phyloP scores from a whole-genome alignment of 495 filamentous ascomycete genomes.

The Polyplosphaeria fusca region DNA sequence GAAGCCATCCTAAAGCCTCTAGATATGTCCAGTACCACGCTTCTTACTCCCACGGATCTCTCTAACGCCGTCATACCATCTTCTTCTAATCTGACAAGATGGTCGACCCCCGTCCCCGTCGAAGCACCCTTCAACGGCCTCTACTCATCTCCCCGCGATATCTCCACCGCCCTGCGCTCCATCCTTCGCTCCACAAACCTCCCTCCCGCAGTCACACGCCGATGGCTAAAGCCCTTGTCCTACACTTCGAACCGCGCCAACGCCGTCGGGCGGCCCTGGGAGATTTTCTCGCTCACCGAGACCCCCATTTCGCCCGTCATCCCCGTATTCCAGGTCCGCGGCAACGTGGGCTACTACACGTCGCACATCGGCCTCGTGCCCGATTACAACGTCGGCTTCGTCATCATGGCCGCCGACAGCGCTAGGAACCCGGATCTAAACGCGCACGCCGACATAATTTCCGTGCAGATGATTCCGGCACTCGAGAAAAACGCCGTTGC shows the following conservation, averaged over 20 bases:
- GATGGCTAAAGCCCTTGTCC: constrained; percentile 50
- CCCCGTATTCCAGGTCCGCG: constrained; percentile 31
- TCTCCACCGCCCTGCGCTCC: constrained; percentile 35
- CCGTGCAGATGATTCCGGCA: constrained; percentile 2
- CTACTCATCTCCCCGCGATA: neutral
- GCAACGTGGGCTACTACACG: constrained; percentile 28
- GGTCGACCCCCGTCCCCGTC: neutral
- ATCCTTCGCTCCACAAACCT: constrained; percentile 50
- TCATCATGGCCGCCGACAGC: constrained; percentile 23
- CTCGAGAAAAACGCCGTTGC: constrained; percentile 7
- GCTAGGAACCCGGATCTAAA: constrained; percentile 14
- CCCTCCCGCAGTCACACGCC: constrained; percentile 40
- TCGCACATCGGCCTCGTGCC: constrained; percentile 20
- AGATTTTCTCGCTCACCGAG: constrained; percentile 38
- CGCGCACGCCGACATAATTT: constrained; percentile 2
- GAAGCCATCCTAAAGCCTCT: neutral
- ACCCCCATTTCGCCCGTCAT: constrained; percentile 31
- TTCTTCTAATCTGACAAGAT: neutral
- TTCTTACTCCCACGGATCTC: neutral
- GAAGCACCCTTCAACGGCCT: constrained; percentile 8
- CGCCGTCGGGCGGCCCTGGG: constrained; percentile 48
- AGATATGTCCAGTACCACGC: neutral
- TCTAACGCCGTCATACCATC: neutral
- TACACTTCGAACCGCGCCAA: constrained; percentile 51
- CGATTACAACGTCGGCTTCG: constrained; percentile 31